Conservation (phyloP, 306 rosid species). For the Alnus rubra region DNA sequence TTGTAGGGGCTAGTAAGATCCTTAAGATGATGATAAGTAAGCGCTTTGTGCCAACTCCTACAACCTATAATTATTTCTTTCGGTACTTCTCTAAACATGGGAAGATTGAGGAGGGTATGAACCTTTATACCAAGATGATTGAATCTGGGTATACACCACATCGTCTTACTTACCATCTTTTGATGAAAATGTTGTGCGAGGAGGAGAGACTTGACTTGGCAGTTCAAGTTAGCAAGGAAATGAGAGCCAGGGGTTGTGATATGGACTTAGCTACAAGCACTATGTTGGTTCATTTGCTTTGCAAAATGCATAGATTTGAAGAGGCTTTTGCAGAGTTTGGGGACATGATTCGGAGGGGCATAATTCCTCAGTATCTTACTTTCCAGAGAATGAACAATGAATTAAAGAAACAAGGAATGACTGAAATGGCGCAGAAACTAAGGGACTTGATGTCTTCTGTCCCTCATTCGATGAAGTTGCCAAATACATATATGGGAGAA, state of each 20-base stretch:
- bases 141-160: conserved; percentile 78
- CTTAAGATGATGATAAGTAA: conserved; percentile 82
- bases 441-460: conserved; percentile 71
- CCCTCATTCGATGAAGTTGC: conserved; percentile 69
- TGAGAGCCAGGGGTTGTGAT: conserved; percentile 74
- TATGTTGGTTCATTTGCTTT: conserved; percentile 72
- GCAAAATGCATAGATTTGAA: conserved; percentile 68
- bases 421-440: conserved; percentile 59
- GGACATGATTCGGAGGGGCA: conserved; percentile 79
- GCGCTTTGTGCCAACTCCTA: conserved; percentile 66
- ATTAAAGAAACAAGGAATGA: conserved; percentile 61
- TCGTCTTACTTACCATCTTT: conserved; percentile 77
- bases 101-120: conserved; percentile 86
- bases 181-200: conserved; percentile 87
- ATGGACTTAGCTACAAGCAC: conserved; percentile 84
- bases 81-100: conserved; percentile 72
- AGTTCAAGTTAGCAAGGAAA: conserved; percentile 76
- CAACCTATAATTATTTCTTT: conserved; percentile 89
- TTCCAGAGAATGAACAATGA: conserved; percentile 63
- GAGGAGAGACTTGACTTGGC: conserved; percentile 75
- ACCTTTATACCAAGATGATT: conserved; percentile 77
- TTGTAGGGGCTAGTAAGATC: conserved; percentile 76
- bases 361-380: conserved; percentile 84
- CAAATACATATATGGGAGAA: conserved; percentile 55
- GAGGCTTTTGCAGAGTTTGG: conserved; percentile 74